A percentile compares a stretch with the other conserved stretches of the same genome.
Conservation (phyloP, 768 basidiomycete genomes). For the Xanthoconium purpureum region DNA sequence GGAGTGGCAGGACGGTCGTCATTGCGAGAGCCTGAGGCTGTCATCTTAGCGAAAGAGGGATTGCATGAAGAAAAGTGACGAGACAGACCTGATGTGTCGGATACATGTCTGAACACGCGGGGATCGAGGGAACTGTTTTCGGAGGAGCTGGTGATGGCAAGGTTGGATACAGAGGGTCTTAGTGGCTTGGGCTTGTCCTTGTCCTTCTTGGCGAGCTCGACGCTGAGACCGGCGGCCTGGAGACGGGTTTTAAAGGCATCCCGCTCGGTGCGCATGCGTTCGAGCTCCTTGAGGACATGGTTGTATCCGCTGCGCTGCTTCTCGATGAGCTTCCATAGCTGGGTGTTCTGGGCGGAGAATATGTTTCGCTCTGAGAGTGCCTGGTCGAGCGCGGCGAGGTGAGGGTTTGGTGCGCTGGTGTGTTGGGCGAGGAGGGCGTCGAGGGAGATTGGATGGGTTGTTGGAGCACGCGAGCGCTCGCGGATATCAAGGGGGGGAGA, state of each 20-base stretch:
- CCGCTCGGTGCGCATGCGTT: constrained; percentile 77
- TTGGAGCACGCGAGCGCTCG: constrained; percentile 18
- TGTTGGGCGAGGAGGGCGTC: constrained; percentile 57
- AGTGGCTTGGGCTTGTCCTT: constrained; percentile 20
- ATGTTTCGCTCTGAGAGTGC: constrained; percentile 77
- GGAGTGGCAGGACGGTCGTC: constrained; percentile 24
- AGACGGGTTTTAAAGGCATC: constrained; percentile 52
- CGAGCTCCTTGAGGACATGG: constrained; percentile 79
- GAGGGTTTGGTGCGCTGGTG: constrained; percentile 51
- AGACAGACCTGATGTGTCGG: constrained; percentile 36
- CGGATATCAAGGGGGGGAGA: background rate
- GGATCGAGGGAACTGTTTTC: constrained; percentile 26
- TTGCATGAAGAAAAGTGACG: background rate
- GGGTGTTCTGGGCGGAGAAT: constrained; percentile 78
- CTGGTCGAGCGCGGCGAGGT: constrained; percentile 63
- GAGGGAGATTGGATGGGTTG: constrained; percentile 40
- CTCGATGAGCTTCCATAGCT: constrained; percentile 94
- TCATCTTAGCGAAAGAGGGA: background rate
- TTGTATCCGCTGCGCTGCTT: constrained; percentile 83
- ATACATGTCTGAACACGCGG: constrained; percentile 25
- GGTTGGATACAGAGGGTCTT: constrained; percentile 24
- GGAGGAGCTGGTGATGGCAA: constrained; percentile 16
- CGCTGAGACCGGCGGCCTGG: constrained; percentile 29
- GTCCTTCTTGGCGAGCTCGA: constrained; percentile 40
- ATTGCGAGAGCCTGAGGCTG: constrained; percentile 7